A percentile compares a stretch with the other conserved stretches of the same genome.
Conservation (phyloP, 345 rosid species). For the Brassica napus region Da-Ae NC_063442.1:608501-609000, state of each 20-base stretch:
- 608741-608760: not conserved
- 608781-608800: not conserved
- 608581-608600: slow-evolving; percentile 51
- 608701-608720: slow-evolving; percentile 28
- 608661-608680: not conserved
- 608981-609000: too few relatives aligned
- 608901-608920: too few relatives aligned
- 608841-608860: not conserved
- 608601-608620: slow-evolving; percentile 33
- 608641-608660: slow-evolving; percentile 3
- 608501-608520: slow-evolving; percentile 54
- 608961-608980: too few relatives aligned
- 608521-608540: not conserved
- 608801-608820: not conserved
- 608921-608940: too few relatives aligned
- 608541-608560: not conserved
- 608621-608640: slow-evolving; percentile 22
- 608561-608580: slow-evolving; percentile 33
- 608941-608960: too few relatives aligned
- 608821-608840: slow-evolving; percentile 64
- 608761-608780: slow-evolving; percentile 18
- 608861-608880: not conserved
- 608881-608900: not conserved
- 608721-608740: slow-evolving; percentile 2
- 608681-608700: slow-evolving; percentile 4